These are phyloP conservation scores for Triticum aestivum DNA, from an alignment of 176 grass and related monocot genomes.

Conservation along the genomic window DNA sequence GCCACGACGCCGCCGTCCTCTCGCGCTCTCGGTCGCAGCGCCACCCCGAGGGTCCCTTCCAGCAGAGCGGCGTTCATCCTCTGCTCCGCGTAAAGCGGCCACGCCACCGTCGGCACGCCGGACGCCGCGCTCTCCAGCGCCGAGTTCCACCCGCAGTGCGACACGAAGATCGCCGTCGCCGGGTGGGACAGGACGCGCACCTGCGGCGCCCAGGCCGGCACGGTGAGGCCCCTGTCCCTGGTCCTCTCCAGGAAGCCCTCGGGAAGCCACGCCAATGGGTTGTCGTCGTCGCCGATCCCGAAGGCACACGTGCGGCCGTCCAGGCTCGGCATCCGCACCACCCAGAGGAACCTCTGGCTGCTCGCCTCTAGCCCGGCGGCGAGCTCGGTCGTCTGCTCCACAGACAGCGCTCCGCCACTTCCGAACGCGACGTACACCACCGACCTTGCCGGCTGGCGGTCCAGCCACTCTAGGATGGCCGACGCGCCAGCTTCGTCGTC, in stretches of 20 bases:
- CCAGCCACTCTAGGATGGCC: neutral
- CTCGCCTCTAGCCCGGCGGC: neutral
- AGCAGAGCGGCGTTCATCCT: slow-evolving; percentile 33
- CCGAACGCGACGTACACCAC: neutral
- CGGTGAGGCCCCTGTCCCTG: slow-evolving; percentile 34
- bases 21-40: neutral
- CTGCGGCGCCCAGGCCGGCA: slow-evolving; percentile 70
- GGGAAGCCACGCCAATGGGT: slow-evolving; percentile 49
- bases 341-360: neutral
- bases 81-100: slow-evolving; percentile 70
- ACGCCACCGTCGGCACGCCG: slow-evolving; percentile 51
- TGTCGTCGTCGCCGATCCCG: neutral
- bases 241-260: slow-evolving; percentile 47
- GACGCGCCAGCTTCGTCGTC: neutral
- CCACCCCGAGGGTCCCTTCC: slow-evolving; percentile 2
- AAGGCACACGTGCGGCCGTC: neutral
- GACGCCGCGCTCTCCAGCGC: slow-evolving; percentile 40
- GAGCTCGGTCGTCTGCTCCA: slow-evolving; percentile 5
- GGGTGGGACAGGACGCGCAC: slow-evolving; percentile 54
- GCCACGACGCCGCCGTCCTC: slow-evolving; percentile 1
- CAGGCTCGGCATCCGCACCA: neutral
- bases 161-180: slow-evolving; percentile 53
- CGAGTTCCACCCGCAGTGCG: slow-evolving; percentile 86
- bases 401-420: neutral
- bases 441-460: neutral